Evolutionary conservation across 2,329 filamentous ascomycete species (phyloP).

Genomic region (Elsinoe fawcettii): DNA sequence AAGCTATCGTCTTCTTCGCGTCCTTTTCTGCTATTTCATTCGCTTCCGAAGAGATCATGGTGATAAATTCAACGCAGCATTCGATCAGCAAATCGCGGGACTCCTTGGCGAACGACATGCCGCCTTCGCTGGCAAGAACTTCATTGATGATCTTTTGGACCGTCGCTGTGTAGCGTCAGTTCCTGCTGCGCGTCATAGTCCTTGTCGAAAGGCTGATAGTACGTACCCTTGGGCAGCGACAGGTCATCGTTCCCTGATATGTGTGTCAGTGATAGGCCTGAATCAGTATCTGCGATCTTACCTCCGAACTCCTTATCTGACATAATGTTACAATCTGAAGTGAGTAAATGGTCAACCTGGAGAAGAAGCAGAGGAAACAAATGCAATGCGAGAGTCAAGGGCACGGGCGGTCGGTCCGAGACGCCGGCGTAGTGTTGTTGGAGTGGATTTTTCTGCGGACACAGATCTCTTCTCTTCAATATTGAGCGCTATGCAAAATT

Average conservation of each 20-base stretch:
- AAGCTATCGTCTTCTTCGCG: slow-evolving; percentile 97
- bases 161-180: slow-evolving; percentile 44
- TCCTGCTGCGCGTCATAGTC: not conserved
- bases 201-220: not conserved
- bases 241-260: slow-evolving; percentile 49
- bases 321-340: slow-evolving; percentile 32
- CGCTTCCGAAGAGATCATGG: slow-evolving; percentile 93
- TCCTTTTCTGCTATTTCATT: slow-evolving; percentile 99
- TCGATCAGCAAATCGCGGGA: slow-evolving; percentile 92
- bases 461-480: not conserved
- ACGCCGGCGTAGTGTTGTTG: not conserved
- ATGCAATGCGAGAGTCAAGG: not conserved
- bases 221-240: slow-evolving; percentile 50
- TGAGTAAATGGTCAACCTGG: not conserved
- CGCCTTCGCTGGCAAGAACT: slow-evolving; percentile 69
- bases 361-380: not conserved
- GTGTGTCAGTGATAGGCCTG: slow-evolving; percentile 15
- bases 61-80: slow-evolving; percentile 99
- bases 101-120: slow-evolving; percentile 87
- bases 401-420: not conserved
- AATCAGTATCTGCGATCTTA: slow-evolving; percentile 25
- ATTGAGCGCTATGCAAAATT: not conserved
- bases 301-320: slow-evolving; percentile 50
- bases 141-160: slow-evolving; percentile 84
- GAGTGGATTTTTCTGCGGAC: not conserved